Conservation (phyloP, 2,329 filamentous ascomycete genomes). For the Diaporthe australafricana region DNA sequence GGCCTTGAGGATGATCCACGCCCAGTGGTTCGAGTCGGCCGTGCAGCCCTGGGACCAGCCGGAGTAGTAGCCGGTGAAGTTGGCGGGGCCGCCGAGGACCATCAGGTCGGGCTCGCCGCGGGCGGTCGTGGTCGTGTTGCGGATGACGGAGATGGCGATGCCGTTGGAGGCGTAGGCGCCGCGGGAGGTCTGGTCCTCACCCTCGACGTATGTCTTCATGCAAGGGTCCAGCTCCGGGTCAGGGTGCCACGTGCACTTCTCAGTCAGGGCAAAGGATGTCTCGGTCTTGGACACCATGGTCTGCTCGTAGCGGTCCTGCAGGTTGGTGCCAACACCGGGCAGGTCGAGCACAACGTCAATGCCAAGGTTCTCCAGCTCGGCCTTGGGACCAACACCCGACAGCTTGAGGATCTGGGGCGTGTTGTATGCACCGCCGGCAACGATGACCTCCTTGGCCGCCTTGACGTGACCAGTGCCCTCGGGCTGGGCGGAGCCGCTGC, state of each 20-base stretch:
- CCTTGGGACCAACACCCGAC: conserved; percentile 25
- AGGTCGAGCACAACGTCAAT: conserved; percentile 38
- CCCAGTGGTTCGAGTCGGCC: conserved; percentile 37
- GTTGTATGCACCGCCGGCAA: conserved; percentile 26
- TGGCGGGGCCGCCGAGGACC: conserved; percentile 47
- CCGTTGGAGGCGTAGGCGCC: conserved; percentile 43
- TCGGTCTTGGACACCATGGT: conserved; percentile 39
- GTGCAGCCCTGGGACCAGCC: conserved; percentile 39
- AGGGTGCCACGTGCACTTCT: conserved; percentile 40
- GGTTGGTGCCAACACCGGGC: conserved; percentile 39
- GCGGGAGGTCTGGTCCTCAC: conserved; percentile 37
- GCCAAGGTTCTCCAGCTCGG: conserved; percentile 26
- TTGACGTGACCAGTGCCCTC: conserved; percentile 16
- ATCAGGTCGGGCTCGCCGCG: conserved; percentile 59
- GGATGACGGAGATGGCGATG: conserved; percentile 35
- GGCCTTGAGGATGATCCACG: conserved; percentile 41
- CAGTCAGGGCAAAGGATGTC: conserved; percentile 18
- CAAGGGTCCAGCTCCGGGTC: conserved; percentile 37
- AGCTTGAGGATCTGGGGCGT: conserved; percentile 32
- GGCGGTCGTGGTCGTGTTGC: conserved; percentile 44
- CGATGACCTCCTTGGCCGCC: conserved; percentile 29
- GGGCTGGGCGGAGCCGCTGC: conserved; percentile 2
- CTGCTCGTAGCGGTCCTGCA: conserved; percentile 40
- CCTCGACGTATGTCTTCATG: conserved; percentile 39
- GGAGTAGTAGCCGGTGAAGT: conserved; percentile 37